Evolutionary conservation across 1,284 basidiomycete species (phyloP).

Genomic region (Irpex rosettiformis): DNA sequence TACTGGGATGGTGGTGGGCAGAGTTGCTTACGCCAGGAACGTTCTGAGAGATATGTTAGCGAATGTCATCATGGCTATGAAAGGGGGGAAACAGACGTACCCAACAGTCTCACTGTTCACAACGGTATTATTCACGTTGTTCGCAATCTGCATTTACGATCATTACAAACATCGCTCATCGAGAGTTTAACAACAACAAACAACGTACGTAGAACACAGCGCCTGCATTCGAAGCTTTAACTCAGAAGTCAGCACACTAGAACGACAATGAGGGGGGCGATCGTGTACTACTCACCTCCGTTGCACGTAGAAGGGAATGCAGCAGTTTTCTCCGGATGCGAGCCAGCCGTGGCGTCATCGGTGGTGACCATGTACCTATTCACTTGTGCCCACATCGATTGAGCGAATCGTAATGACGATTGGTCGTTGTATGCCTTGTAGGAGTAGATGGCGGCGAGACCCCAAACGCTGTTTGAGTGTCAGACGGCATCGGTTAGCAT

Average conservation of each 20-base stretch:
- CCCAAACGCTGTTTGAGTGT: conserved; percentile 3
- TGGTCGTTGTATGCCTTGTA: conserved; percentile 5
- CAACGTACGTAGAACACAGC: conserved; percentile 7
- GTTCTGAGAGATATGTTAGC: background rate
- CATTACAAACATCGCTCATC: background rate
- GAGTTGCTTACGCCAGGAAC: background rate
- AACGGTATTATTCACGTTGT: background rate
- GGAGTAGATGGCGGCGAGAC: conserved; percentile 2
- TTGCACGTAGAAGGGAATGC: background rate
- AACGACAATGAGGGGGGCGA: no score
- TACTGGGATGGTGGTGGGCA: background rate
- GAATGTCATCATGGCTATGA: background rate
- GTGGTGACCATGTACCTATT: background rate
- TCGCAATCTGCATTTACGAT: background rate
- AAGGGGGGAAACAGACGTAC: background rate
- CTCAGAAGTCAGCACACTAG: background rate
- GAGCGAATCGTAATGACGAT: background rate
- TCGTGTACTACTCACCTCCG: background rate
- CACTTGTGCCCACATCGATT: background rate
- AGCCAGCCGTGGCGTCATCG: background rate
- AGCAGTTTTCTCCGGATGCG: background rate
- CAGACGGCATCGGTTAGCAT: no score
- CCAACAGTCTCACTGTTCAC: background rate
- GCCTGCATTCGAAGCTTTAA: conserved; percentile 3
- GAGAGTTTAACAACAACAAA: background rate